Conservation (phyloP, 768 basidiomycete species). For the Phlebiopsis gigantea region DNA sequence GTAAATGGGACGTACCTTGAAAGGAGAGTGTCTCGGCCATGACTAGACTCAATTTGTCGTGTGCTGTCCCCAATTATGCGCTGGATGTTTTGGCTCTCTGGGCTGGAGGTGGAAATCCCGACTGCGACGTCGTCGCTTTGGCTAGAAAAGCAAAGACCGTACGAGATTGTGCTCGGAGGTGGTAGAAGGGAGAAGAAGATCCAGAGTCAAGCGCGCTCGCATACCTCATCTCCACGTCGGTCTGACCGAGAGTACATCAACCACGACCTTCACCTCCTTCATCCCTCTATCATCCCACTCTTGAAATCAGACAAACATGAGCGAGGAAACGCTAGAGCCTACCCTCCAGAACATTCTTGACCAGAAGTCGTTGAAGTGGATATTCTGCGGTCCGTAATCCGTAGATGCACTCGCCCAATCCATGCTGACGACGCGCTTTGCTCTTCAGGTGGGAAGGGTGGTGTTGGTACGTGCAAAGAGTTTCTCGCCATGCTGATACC, state of each 20-base stretch:
- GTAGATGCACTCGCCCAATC: constrained; percentile 2
- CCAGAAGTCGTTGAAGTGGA: constrained; percentile 94
- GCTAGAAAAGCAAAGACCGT: background rate
- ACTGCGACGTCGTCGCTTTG: background rate
- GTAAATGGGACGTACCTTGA: constrained; percentile 30
- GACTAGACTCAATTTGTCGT: background rate
- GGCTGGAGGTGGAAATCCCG: background rate
- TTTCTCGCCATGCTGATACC: background rate
- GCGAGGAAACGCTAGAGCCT: constrained; percentile 68
- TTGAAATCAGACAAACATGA: constrained; percentile 32
- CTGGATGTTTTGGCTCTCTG: background rate
- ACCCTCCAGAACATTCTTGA: constrained; percentile 94
- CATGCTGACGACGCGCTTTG: background rate
- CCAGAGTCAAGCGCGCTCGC: constrained; percentile 3
- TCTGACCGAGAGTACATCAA: constrained; percentile 1
- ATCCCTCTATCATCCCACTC: constrained; percentile 5
- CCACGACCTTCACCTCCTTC: constrained; percentile 11
- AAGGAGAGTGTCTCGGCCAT: constrained; percentile 26
- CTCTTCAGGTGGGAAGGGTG: constrained; percentile 88
- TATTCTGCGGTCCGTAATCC: constrained; percentile 82
- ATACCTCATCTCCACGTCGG: background rate
- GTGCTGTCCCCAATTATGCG: background rate
- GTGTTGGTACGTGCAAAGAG: constrained; percentile 70
- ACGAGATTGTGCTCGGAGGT: background rate
- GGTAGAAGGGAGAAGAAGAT: constrained; percentile 12